Base-by-base conservation (phyloP, 2,329 filamentous ascomycete genomes). In the Chaetomium olivaceum region DNA sequence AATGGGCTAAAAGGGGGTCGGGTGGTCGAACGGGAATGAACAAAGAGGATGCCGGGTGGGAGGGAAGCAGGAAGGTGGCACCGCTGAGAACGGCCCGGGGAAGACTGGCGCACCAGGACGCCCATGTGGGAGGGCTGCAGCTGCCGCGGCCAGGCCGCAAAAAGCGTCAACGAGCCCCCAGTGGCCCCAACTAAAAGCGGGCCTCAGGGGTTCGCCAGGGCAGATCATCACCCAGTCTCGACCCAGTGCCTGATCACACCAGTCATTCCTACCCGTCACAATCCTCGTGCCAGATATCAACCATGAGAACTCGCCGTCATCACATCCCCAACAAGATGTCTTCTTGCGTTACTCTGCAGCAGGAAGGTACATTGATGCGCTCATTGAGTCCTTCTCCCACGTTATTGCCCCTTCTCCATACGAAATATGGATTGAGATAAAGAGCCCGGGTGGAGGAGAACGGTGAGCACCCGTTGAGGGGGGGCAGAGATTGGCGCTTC, bases 71-170 rank as follows among this genome's bases (percentile, higher is more conserved):
- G 33, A 25, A 54, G 14, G 61, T 64, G 48, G 62, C 56, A 59
- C 56, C 54, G 46, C 12, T 23, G 23, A 25, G 48, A 31, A 54
- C 50, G 43, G 14, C 14, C 6, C 36, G 39, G 58, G 58, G 43
- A 60, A 27, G n/a, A 27, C 27, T 8, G 50, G 36, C n/a, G 19
- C 51, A 27, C 50, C 58, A 23, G 33, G 64, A 58, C 48, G 63
- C 59, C 62, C 63, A 65, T 65, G 64, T 62, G 59, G 56, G 25
- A 51, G 27, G 51, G 52, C 31, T 60, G 58, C 63, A 62, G 54
- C 25, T 58, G 54, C 46, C 46, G 50, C 36, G 36, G 50, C 56
- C 48, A 33, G 23, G 33, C 57, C 51, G 51, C 60, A 60, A 56
- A 25, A 23, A 25, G 27, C 39, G 36, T 16, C 29, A 52, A 50